phyloP scores from a whole-genome alignment of 768 basidiomycete genomes.

The Cytidiella melzeri region DNA sequence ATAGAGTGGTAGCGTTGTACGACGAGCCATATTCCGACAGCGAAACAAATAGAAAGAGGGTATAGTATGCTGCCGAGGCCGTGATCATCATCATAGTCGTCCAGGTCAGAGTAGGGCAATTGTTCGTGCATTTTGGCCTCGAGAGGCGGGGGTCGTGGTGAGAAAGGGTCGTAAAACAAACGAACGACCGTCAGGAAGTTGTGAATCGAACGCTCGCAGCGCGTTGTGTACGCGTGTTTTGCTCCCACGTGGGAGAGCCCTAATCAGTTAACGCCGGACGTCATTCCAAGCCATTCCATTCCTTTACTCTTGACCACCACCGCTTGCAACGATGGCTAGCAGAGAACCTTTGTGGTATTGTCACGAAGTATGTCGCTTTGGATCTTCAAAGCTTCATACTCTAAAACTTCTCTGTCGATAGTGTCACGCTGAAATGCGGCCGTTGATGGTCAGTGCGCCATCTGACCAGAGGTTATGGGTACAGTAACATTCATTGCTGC shows the following conservation, averaged over 20 bases:
- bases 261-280: background rate
- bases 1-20: conserved; percentile 68
- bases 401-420: conserved; percentile 24
- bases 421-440: conserved; percentile 88
- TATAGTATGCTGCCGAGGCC: conserved; percentile 51
- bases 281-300: background rate
- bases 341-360: conserved; percentile 78
- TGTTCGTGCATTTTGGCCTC: conserved; percentile 1
- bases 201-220: background rate
- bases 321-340: conserved; percentile 46
- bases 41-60: conserved; percentile 64
- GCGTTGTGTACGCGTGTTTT: conserved; percentile 23
- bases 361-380: conserved; percentile 46
- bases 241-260: conserved; percentile 8
- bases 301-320: conserved; percentile 6
- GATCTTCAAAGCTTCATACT: conserved; percentile 5
- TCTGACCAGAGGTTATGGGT: conserved; percentile 1
- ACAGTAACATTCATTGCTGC: conserved; percentile 12
- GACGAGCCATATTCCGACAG: conserved; percentile 75
- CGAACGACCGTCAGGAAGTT: background rate
- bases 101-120: conserved; percentile 10
- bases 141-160: conserved; percentile 1
- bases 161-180: background rate
- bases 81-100: conserved; percentile 26
- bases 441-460: conserved; percentile 59